phyloP scores from a whole-genome alignment of 768 basidiomycete genomes.

The Mycena floridula region DNA sequence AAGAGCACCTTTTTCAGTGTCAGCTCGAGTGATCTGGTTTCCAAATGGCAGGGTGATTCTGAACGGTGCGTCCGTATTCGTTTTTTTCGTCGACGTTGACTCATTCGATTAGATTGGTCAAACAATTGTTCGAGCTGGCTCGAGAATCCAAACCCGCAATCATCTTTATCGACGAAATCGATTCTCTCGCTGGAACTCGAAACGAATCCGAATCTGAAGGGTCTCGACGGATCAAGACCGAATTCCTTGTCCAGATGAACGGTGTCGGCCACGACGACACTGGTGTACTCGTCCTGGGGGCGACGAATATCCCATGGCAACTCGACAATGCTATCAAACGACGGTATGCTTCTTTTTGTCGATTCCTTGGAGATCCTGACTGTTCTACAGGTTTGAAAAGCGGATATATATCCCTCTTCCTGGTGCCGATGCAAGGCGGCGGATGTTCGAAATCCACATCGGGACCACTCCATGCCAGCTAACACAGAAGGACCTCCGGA shows the following conservation, averaged over 20 bases:
- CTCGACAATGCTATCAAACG: slow-evolving; percentile 97
- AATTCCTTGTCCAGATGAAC: slow-evolving; percentile 97
- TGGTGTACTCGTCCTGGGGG: slow-evolving; percentile 92
- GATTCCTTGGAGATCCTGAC: neutral
- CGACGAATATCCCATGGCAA: slow-evolving; percentile 99
- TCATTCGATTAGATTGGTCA: slow-evolving; percentile 65
- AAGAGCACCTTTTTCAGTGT: slow-evolving; percentile 99
- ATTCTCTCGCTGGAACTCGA: slow-evolving; percentile 90
- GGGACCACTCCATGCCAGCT: slow-evolving; percentile 90
- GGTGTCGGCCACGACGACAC: slow-evolving; percentile 98
- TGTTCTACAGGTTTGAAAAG: slow-evolving; percentile 75
- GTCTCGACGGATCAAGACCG: slow-evolving; percentile 94
- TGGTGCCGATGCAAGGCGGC: slow-evolving; percentile 82
- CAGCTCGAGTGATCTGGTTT: slow-evolving; percentile 90
- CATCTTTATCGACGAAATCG: slow-evolving; percentile 98
- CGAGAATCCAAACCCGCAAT: slow-evolving; percentile 95
- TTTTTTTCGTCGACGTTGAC: slow-evolving; percentile 2
- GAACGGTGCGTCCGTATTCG: slow-evolving; percentile 59
- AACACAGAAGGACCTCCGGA: slow-evolving; percentile 67
- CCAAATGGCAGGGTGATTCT: slow-evolving; percentile 99
- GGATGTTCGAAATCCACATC: slow-evolving; percentile 97
- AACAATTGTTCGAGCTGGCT: slow-evolving; percentile 94
- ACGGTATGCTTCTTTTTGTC: slow-evolving; percentile 41
- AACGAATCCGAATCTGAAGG: slow-evolving; percentile 98
- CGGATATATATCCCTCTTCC: slow-evolving; percentile 98